phyloP scores from a whole-genome alignment of 75 land plant genomes.

The Cunninghamia lanceolata region DNA sequence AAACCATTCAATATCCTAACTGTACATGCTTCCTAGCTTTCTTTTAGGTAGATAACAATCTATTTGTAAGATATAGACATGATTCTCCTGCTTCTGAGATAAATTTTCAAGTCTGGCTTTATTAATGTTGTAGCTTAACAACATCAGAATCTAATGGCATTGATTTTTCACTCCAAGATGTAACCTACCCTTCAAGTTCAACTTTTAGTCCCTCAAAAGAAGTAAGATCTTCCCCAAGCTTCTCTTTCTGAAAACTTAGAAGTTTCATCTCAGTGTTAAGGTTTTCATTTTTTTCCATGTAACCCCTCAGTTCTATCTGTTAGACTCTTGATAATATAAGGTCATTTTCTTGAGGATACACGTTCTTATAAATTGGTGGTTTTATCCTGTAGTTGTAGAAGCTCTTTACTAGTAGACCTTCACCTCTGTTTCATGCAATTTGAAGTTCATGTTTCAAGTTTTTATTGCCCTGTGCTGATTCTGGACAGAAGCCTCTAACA shows the following conservation, averaged over 20 bases:
- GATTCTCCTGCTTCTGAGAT: not conserved
- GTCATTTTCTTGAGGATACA: not conserved
- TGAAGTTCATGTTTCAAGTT: slow-evolving; percentile 2
- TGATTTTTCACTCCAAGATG: not conserved
- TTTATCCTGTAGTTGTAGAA: not conserved
- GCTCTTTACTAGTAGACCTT: not conserved
- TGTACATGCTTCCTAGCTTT: too few species aligned
- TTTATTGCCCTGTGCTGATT: not conserved
- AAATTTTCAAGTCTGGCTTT: not conserved
- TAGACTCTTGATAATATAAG: not conserved
- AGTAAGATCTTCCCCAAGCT: not conserved
- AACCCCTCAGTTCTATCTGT: not conserved
- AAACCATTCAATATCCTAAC: too few species aligned
- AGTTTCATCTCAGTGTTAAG: not conserved
- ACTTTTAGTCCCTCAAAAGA: not conserved
- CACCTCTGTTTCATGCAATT: not conserved
- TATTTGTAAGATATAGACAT: too few species aligned
- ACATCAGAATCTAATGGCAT: not conserved
- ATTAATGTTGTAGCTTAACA: not conserved
- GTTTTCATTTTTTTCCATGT: not conserved
- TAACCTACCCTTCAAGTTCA: not conserved
- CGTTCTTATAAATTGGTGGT: not conserved
- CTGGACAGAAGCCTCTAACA: not conserved
- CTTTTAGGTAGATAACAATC: too few species aligned
- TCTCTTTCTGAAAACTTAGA: not conserved